Evolutionary conservation across 2,329 filamentous ascomycete species (phyloP).

Genomic region (Epichloe gansuensis): DNA sequence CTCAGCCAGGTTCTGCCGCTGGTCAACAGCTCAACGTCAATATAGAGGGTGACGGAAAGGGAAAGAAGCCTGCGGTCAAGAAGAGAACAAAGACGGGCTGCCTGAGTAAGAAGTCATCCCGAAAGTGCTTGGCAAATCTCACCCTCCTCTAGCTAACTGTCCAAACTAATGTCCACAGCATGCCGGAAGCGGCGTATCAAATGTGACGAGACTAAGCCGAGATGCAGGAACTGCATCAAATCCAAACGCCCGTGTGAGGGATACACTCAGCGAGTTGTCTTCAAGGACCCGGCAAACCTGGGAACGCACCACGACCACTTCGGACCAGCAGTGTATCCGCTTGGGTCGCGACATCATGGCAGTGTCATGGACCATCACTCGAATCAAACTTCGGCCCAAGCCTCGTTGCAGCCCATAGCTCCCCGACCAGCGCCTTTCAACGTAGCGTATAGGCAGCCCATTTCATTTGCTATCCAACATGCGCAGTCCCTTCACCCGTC

Average conservation of each 20-base stretch:
- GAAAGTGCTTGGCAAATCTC: not conserved
- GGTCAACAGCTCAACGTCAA: slow-evolving; percentile 20
- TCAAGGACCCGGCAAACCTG: slow-evolving; percentile 48
- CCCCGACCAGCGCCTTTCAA: slow-evolving; percentile 34
- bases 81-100: slow-evolving; percentile 88
- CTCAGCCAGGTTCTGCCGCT: slow-evolving; percentile 17
- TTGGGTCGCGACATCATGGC: slow-evolving; percentile 21
- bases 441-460: slow-evolving; percentile 5
- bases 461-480: slow-evolving; percentile 5
- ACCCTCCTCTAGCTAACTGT: slow-evolving; percentile 7
- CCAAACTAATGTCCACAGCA: slow-evolving; percentile 34
- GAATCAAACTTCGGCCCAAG: slow-evolving; percentile 25
- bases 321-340: slow-evolving; percentile 28
- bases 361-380: slow-evolving; percentile 10
- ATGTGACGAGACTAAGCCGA: slow-evolving; percentile 80
- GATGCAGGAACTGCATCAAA: slow-evolving; percentile 74
- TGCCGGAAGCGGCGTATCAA: slow-evolving; percentile 94
- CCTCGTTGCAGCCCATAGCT: slow-evolving; percentile 33
- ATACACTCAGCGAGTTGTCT: slow-evolving; percentile 68
- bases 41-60: slow-evolving; percentile 27
- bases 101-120: slow-evolving; percentile 50
- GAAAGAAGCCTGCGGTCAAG: slow-evolving; percentile 36
- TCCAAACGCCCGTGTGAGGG: slow-evolving; percentile 75
- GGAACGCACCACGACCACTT: slow-evolving; percentile 30
- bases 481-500: not conserved